Evolutionary conservation across 1,284 basidiomycete genomes (phyloP), one percentile per base, ranked within the genome.

Genomic region (Leucoagaricus sp.): DNA sequence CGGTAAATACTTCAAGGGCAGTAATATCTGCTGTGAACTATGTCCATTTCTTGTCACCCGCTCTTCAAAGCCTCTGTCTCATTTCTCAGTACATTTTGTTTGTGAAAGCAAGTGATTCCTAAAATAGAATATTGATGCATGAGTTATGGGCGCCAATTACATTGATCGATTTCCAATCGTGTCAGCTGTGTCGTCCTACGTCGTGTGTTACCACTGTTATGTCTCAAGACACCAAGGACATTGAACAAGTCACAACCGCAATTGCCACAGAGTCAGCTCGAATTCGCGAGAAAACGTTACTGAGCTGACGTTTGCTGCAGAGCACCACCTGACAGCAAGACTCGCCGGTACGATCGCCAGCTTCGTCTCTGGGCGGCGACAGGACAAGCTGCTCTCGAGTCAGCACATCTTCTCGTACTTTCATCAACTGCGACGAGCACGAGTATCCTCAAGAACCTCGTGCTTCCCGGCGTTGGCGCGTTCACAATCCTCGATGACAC

Each of bases 281-380:
- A 19, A 41, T 7, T 19, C 29, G 28, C 12, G 34, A 19, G 49
- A 17, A 33, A 40, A 28, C 17, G n/a, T n/a, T n/a, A n/a, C 23
- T 25, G 40, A n/a, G 33, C 47, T 21, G 21, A 55, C 28, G 50
- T 4, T 47, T 25, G 29, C 50, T 53, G 31, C 48, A 71, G 67
- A 55, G 57, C 61, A 52, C 63, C 65, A 58, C 94, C 94, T 31
- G 93, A 96, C 72, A 84, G 77, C 62, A 96, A 95, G 72, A 89
- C 93, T 1, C 83, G 93, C 47, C 83, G 93, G 47, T 97, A 97
- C 68, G 94, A 97, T 71, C 86, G 95, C 57, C 94, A 97, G 72
- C 83, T 97, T 25, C 81, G 94, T 31, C 80, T 99, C 21, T 99
- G 96, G 96, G 96, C 96, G 15, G 87, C 93, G 2, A 88, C 92